These are phyloP conservation scores for Vicia villosa DNA, from an alignment of 306 rosid species.

Conservation along the genomic window DNA sequence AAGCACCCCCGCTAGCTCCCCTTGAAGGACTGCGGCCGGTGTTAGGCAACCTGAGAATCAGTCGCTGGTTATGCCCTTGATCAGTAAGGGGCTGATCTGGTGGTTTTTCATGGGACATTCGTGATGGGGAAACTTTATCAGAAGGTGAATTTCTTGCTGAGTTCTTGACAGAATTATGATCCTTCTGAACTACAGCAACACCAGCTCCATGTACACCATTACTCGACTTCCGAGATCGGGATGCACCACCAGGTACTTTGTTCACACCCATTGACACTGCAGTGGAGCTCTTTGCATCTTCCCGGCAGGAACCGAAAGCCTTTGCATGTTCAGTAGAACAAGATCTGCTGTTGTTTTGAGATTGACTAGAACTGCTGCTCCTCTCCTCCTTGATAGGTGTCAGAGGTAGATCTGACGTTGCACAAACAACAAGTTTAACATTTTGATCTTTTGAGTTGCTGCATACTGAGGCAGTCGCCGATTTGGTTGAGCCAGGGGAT, in stretches of 20 bases:
- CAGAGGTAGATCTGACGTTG: conserved; percentile 59
- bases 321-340: conserved; percentile 78
- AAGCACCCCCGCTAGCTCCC: conserved; percentile 59
- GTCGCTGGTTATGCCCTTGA: conserved; percentile 54
- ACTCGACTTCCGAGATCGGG: conserved; percentile 66
- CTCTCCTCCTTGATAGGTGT: conserved; percentile 72
- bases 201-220: conserved; percentile 69
- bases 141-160: conserved; percentile 47
- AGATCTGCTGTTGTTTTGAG: conserved; percentile 86
- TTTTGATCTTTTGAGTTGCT: conserved; percentile 62
- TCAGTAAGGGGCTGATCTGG: conserved; percentile 58
- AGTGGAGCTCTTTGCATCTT: conserved; percentile 86
- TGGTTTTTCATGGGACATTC: conserved; percentile 52
- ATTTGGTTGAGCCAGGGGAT: conserved; percentile 64
- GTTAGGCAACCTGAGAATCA: conserved; percentile 73
- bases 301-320: conserved; percentile 62
- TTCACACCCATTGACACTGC: conserved; percentile 60
- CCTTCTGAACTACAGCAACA: conserved; percentile 58
- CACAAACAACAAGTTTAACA: conserved; percentile 46
- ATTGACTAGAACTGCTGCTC: conserved; percentile 91
- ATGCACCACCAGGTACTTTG: conserved; percentile 53
- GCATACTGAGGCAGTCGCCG: conserved; percentile 43
- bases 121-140: conserved; percentile 54
- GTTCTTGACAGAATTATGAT: conserved; percentile 47
- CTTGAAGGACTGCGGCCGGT: conserved; percentile 71